Conservation (phyloP, 192 early-diverging fungal genomes). For the Linnemannia exigua region DNA sequence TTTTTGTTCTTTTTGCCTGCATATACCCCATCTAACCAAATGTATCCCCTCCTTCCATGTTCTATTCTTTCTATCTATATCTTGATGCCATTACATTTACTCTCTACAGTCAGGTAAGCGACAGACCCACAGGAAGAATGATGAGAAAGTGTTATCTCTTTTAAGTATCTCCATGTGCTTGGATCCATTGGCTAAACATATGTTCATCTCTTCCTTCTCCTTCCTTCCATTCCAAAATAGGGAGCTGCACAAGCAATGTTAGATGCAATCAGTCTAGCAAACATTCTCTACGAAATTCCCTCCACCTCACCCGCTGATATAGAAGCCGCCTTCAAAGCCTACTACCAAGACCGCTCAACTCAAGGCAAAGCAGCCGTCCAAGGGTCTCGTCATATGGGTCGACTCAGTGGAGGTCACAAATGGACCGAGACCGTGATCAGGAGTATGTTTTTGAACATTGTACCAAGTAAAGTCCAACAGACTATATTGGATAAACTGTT, state of each 20-base stretch:
- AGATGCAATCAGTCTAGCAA: constrained; percentile 43
- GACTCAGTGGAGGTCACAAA: constrained; percentile 35
- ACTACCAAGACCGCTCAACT: constrained; percentile 24
- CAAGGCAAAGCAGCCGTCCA: constrained; percentile 44
- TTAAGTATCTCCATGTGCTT: neutral
- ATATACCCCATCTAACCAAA: too few relatives aligned
- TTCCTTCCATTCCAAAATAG: constrained; percentile 9
- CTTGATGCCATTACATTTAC: too few relatives aligned
- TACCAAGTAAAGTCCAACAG: constrained; percentile 34
- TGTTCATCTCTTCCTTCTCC: neutral
- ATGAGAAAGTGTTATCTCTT: neutral
- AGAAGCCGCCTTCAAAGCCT: constrained; percentile 23
- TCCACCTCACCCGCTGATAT: constrained; percentile 17
- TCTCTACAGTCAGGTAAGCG: neutral
- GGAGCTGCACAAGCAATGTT: constrained; percentile 52
- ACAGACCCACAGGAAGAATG: neutral
- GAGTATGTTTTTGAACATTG: constrained; percentile 46
- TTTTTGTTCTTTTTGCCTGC: neutral
- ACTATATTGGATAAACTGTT: constrained; percentile 38
- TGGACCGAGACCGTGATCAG: constrained; percentile 39
- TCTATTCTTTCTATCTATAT: neutral
- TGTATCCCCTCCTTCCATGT: neutral
- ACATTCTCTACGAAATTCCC: constrained; percentile 25
- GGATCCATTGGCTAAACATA: neutral
- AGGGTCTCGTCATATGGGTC: constrained; percentile 50